These are phyloP conservation scores for Kazachstania africana DNA, from an alignment of 805 yeast genomes.

Conservation along the genomic window DNA sequence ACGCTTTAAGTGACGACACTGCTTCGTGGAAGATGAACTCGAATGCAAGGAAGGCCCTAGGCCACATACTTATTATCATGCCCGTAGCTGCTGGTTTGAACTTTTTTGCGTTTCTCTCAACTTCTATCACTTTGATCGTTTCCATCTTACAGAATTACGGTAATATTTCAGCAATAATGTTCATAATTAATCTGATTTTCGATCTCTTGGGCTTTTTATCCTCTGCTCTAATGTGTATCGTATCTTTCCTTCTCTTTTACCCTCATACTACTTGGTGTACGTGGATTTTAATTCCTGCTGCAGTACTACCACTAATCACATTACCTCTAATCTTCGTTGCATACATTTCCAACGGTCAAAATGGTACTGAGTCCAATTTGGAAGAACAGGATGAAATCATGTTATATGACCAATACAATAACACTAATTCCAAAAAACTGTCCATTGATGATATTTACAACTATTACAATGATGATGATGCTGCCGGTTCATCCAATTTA, in stretches of 20 bases:
- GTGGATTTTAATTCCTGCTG: constrained; percentile 61
- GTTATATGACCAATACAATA: no score
- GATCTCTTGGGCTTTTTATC: constrained; percentile 40
- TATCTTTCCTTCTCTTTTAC: constrained; percentile 44
- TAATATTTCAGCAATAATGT: constrained; percentile 17
- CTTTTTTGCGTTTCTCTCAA: constrained; percentile 33
- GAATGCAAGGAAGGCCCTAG: constrained; percentile 38
- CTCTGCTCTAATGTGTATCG: constrained; percentile 43
- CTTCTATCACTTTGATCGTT: constrained; percentile 26
- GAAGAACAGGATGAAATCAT: constrained; percentile 8
- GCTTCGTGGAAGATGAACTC: constrained; percentile 39
- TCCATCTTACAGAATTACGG: constrained; percentile 8
- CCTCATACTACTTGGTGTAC: constrained; percentile 63
- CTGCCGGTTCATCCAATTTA: background rate
- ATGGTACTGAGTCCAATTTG: constrained; percentile 12
- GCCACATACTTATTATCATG: constrained; percentile 42
- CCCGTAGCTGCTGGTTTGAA: constrained; percentile 62
- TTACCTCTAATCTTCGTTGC: constrained; percentile 39
- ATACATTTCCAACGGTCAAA: constrained; percentile 9
- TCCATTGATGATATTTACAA: constrained; percentile 1
- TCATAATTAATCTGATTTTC: constrained; percentile 35
- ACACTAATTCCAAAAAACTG: constrained; percentile 2
- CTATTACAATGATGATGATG: background rate
- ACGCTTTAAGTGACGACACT: constrained; percentile 20
- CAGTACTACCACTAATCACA: constrained; percentile 41